Conservation (phyloP, 2,329 filamentous ascomycete genomes). For the Chrysoporthe puriensis region DNA sequence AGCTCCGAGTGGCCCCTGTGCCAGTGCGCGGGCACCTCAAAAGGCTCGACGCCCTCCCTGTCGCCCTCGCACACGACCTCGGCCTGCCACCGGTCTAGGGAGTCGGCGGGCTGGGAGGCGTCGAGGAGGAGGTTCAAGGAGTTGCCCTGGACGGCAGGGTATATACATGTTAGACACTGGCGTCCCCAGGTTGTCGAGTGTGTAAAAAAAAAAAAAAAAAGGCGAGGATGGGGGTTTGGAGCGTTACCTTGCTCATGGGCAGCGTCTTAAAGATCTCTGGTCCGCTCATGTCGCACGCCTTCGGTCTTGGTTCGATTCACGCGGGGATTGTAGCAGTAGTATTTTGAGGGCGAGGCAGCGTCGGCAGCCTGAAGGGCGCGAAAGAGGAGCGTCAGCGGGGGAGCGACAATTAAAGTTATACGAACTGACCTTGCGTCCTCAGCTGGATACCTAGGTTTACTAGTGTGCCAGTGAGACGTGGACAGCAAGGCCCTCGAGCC, state of each 20-base stretch:
- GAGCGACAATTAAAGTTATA: too few species aligned
- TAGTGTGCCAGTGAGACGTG: too few species aligned
- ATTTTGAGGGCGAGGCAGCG: not conserved
- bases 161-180: too few species aligned
- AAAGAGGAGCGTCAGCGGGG: not conserved
- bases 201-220: too few species aligned
- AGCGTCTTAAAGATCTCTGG: constrained; percentile 10
- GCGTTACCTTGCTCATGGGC: constrained; percentile 17
- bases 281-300: constrained; percentile 1
- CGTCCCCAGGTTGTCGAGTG: too few species aligned
- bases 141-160: not conserved
- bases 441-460: too few species aligned
- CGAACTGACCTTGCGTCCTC: too few species aligned
- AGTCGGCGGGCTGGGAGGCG: not conserved
- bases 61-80: constrained; percentile 9
- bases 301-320: not conserved
- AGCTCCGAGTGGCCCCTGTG: constrained; percentile 15
- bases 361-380: not conserved
- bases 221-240: not conserved
- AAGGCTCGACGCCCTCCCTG: not conserved
- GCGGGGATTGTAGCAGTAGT: not conserved
- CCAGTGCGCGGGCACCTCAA: constrained; percentile 18
- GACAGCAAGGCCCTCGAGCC: too few species aligned
- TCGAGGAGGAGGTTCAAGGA: constrained; percentile 12
- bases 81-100: constrained; percentile 6